phyloP scores from a whole-genome alignment of 1,139 yeast genomes.

The Debaryomyces sp. region DNA sequence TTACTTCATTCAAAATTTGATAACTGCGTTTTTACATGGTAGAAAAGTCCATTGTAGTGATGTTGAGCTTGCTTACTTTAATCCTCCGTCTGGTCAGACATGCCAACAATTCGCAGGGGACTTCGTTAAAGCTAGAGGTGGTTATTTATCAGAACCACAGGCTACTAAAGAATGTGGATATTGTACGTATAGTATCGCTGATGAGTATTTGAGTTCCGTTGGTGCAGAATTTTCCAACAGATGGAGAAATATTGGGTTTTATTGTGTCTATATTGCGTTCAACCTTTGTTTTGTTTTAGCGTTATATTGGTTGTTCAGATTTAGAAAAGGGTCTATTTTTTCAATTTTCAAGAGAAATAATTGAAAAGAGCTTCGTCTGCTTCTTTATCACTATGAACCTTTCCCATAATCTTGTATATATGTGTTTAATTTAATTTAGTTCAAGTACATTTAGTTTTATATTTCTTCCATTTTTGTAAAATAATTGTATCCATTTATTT shows the following conservation, averaged over 20 bases:
- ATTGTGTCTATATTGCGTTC: slow-evolving; percentile 57
- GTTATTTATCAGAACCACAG: slow-evolving; percentile 57
- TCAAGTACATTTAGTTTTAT: background rate
- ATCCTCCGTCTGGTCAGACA: slow-evolving; percentile 62
- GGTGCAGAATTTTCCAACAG: slow-evolving; percentile 48
- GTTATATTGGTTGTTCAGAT: slow-evolving; percentile 21
- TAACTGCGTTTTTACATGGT: slow-evolving; percentile 54
- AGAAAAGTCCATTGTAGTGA: slow-evolving; percentile 55
- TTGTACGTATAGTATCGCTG: slow-evolving; percentile 57
- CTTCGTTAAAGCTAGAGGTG: slow-evolving; percentile 32
- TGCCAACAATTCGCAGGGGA: slow-evolving; percentile 55
- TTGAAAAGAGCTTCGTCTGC: background rate
- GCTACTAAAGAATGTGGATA: slow-evolving; percentile 59
- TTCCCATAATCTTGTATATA: background rate
- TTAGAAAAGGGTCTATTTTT: slow-evolving; percentile 7
- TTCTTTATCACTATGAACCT: background rate
- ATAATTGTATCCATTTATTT: background rate
- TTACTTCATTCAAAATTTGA: slow-evolving; percentile 62
- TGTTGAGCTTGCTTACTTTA: slow-evolving; percentile 52
- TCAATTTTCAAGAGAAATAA: slow-evolving; percentile 7
- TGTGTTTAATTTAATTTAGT: background rate
- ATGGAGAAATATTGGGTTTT: slow-evolving; percentile 71
- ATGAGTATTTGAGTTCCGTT: slow-evolving; percentile 50
- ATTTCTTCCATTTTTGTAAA: background rate
- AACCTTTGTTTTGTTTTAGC: slow-evolving; percentile 37